Evolutionary conservation across 2,329 filamentous ascomycete species (phyloP), one percentile per base, ranked within the genome.

Genomic region (Beauveria australis): DNA sequence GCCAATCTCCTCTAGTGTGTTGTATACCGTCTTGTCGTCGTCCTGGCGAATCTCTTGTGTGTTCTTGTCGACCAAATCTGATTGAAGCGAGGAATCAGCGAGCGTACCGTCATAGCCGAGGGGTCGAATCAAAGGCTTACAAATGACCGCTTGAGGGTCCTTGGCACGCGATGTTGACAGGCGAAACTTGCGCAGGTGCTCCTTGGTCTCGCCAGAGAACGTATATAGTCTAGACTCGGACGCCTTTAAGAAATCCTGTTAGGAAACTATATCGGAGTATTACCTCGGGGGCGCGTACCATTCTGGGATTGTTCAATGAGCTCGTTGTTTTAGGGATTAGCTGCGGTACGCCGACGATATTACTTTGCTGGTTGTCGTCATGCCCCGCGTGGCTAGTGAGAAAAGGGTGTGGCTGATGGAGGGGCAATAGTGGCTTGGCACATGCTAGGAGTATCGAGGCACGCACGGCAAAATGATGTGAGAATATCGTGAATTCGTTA

Each of bases 161-260:
- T 88, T 93, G 57, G 91, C 87, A 66, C 94, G 82, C 40, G 92
- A 97, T 2, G 94, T 97, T 28, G 88, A 86, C 30, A 99, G 82
- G 55, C 94, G 89, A 78, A 99, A 99, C 76, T 97, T 97, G 74
- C 91, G 89, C 66, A 99, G 84, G 71, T 92, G 88, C 66, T 92
- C 87, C 76, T 89, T 94, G 51, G 91, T 96, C 76, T 94, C 91
- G 65, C 86, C 84, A 37, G 92, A 95, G 83, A 97, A 96, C 62
- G 89, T 91, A 78, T 96, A 97, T 64, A 97, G 83, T 67, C 92
- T 83, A 64, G 91, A 87, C 80, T 97, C 92, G 71, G 92, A 95
- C 69, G 73, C 73, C 74, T 58, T 49, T 30, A 12, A 8, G n/a
- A 5, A 22, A 1, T 18, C 19, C 2, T n/a, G 24, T 59, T 44